Evolutionary conservation across 495 filamentous ascomycete genomes (phyloP).

Genomic region (Tuber magnatum): DNA sequence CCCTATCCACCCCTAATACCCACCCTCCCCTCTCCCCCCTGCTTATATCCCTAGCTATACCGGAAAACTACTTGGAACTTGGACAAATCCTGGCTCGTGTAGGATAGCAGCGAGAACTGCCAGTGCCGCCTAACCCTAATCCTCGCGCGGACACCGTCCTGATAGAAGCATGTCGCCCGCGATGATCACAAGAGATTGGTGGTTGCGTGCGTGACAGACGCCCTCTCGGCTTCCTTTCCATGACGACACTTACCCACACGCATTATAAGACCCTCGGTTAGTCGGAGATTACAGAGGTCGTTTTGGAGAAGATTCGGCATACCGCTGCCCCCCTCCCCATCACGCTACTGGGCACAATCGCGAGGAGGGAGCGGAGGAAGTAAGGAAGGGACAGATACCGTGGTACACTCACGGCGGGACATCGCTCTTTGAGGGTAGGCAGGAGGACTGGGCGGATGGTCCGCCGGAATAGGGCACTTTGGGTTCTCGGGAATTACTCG

Average conservation of each 20-base stretch:
- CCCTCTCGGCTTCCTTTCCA: conserved; percentile 36
- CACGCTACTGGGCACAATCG: conserved; percentile 1
- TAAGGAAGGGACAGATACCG: neutral
- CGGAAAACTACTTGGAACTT: conserved; percentile 24
- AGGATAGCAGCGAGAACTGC: neutral
- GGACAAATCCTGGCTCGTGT: too few relatives aligned
- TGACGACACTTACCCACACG: conserved; percentile 5
- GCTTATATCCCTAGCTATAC: conserved; percentile 41
- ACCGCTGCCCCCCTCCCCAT: conserved; percentile 10
- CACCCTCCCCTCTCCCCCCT: conserved; percentile 33
- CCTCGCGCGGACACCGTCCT: conserved; percentile 39
- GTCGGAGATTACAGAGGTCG: neutral
- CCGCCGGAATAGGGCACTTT: neutral
- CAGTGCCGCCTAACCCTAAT: conserved; percentile 30
- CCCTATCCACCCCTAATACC: conserved; percentile 41
- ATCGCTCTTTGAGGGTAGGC: neutral
- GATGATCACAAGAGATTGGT: conserved; percentile 31
- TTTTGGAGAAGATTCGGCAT: conserved; percentile 23
- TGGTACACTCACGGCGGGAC: neutral
- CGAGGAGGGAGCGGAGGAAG: too few relatives aligned
- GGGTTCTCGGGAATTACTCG: conserved; percentile 4
- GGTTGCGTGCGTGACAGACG: conserved; percentile 29
- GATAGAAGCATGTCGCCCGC: conserved; percentile 36
- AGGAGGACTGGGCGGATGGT: conserved; percentile 7
- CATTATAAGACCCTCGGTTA: neutral